Percentiles rank a stretch among this genome's conserved stretches.
Evolutionary conservation across 768 basidiomycete species (phyloP).

Genomic region (Auricularia sp.): DNA sequence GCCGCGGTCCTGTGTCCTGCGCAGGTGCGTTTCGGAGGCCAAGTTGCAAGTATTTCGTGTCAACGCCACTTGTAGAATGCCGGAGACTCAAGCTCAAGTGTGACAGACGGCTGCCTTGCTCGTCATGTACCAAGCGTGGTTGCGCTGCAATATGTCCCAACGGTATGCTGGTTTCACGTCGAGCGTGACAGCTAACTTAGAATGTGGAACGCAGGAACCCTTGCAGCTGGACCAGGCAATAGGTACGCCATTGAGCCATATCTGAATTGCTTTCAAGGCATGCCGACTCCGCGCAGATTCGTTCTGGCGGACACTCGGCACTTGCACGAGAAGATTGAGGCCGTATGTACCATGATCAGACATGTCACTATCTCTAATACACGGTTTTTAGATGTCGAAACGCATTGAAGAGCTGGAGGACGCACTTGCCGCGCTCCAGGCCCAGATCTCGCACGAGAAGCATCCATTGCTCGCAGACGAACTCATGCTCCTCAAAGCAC

Average conservation of each 20-base stretch:
- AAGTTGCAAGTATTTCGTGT: too few species aligned
- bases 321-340: neutral
- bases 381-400: neutral
- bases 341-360: neutral
- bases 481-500: conserved; percentile 64
- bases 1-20: too few species aligned
- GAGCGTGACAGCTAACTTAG: neutral
- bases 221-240: neutral
- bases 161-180: too few species aligned
- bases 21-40: too few species aligned
- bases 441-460: conserved; percentile 32
- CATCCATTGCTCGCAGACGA: conserved; percentile 68
- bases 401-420: conserved; percentile 51
- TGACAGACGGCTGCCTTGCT: conserved; percentile 43
- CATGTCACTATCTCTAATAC: too few species aligned
- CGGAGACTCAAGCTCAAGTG: conserved; percentile 37
- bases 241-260: neutral
- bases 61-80: too few species aligned
- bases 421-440: conserved; percentile 49
- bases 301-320: neutral
- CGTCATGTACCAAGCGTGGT: conserved; percentile 50
- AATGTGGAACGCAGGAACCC: neutral
- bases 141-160: conserved; percentile 50
- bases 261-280: neutral
- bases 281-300: neutral